Percentiles rank a stretch among this genome's conserved stretches.
Evolutionary conservation across 129 eudicot species (phyloP).

Genomic region (Pulicaria dysenterica): DNA sequence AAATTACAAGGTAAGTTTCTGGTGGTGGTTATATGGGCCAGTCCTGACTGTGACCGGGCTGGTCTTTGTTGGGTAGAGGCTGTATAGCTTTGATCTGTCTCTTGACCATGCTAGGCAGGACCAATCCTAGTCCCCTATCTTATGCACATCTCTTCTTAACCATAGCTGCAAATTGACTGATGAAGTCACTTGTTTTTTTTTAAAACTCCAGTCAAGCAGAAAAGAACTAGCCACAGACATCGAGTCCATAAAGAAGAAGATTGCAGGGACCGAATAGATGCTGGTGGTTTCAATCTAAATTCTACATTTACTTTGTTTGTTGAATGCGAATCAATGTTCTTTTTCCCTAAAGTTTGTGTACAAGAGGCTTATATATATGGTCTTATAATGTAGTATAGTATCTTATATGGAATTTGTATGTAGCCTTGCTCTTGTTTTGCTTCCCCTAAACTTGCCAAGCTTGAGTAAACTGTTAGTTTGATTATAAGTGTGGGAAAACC

Average conservation of each 20-base stretch:
- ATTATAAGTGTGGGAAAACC: background rate
- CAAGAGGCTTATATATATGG: conserved; percentile 36
- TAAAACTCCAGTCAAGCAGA: conserved; percentile 86
- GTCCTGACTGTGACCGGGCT: background rate
- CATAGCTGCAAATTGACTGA: background rate
- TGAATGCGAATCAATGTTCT: conserved; percentile 25
- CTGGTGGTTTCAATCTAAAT: conserved; percentile 7
- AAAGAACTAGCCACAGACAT: conserved; percentile 89
- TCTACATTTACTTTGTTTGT: conserved; percentile 29
- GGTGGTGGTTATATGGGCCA: background rate
- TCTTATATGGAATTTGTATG: conserved; percentile 28
- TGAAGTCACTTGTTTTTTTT: conserved; percentile 12
- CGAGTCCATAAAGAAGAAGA: conserved; percentile 90
- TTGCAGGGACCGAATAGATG: conserved; percentile 82
- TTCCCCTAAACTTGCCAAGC: conserved; percentile 14
- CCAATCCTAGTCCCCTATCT: background rate
- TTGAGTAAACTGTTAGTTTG: background rate
- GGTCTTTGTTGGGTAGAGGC: background rate
- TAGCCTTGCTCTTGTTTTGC: conserved; percentile 25
- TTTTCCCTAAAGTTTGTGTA: conserved; percentile 26
- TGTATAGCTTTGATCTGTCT: conserved; percentile 1
- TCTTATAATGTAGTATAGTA: conserved; percentile 49
- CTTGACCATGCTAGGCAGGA: background rate
- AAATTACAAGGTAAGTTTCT: background rate
- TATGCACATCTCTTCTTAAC: background rate